Evolutionary conservation across 2,329 filamentous ascomycete species (phyloP), one percentile per base, ranked within the genome.

Genomic region (Aphanoascus verrucosus): DNA sequence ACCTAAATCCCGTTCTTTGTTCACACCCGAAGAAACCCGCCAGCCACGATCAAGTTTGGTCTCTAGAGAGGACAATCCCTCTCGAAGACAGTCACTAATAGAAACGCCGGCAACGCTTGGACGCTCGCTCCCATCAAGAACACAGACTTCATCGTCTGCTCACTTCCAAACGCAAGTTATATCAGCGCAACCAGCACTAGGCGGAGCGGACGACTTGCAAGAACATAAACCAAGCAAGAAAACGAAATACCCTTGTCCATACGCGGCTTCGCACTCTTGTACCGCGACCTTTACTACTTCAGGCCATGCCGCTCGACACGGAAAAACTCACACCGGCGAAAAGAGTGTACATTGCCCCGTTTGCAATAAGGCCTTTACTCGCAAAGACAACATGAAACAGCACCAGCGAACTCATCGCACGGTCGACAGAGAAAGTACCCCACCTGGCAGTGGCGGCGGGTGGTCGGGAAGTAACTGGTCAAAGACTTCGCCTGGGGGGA

Each of bases 331-430:
- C 68, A 84, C 81, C 0, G 81, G 81, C 53, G 81, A 83, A 67
- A 84, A 84, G 65, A 80, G 82, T 56, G 80, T 82, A n/a, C 76
- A 80, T 61, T 84, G 81, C 62, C 81, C 81, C 0, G 78, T 83
- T 57, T 84, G 81, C 71, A 79, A 80, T 69, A 84, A 84, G 66
- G 80, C 80, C 11, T 84, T 84, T 63, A 83, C 81, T 11, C 77
- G 81, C 58, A 84, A 84, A 62, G 81, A 84, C 69, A 84, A 84
- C 66, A 84, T 84, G 81, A 82, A 84, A 66, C 81, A 84, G 65
- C 81, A 84, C 60, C 79, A 80, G 42, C 73, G 81, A 35, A 84
- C 81, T 0, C 81, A 84, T 63, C 66, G 69, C 35, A 65, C 31
- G 14, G 19, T 46, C 15, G 50, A 46, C 19, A 38, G 42, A 45